These are phyloP conservation scores for Penicillium argentinense DNA, from an alignment of 495 filamentous ascomycete genomes.

Conservation along the genomic window DNA sequence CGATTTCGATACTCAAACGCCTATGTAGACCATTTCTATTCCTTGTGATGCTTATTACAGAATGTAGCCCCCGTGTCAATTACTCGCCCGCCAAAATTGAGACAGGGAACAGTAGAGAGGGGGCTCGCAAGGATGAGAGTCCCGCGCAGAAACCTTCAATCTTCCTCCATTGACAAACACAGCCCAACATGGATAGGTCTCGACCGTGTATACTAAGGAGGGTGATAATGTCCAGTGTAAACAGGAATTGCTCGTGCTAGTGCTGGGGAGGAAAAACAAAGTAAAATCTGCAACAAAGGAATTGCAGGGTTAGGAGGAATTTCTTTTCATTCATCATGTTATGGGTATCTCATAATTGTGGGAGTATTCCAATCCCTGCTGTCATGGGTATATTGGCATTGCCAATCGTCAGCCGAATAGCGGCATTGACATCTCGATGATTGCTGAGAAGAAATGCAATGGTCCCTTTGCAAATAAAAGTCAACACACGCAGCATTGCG, in stretches of 20 bases:
- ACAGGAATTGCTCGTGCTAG: too few species aligned
- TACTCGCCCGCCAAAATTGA: conserved; percentile 15
- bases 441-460: too few species aligned
- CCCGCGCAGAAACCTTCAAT: conserved; percentile 35
- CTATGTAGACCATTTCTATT: too few species aligned
- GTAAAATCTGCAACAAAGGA: neutral
- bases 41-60: too few species aligned
- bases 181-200: conserved; percentile 47
- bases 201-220: conserved; percentile 55
- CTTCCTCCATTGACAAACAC: conserved; percentile 55
- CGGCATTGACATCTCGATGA: neutral
- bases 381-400: conserved; percentile 5
- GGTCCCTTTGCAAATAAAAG: too few species aligned
- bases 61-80: conserved; percentile 29
- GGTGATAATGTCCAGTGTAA: conserved; percentile 17
- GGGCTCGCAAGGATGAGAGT: conserved; percentile 33
- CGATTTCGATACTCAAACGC: too few species aligned
- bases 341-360: conserved; percentile 16
- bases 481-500: too few species aligned
- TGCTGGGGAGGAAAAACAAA: conserved; percentile 2
- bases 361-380: conserved; percentile 1
- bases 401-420: neutral
- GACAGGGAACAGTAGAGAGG: conserved; percentile 23
- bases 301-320: neutral
- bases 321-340: conserved; percentile 15